phyloP scores from a whole-genome alignment of 2,329 filamentous ascomycete genomes.

The Lasiodiplodia sp. region DNA sequence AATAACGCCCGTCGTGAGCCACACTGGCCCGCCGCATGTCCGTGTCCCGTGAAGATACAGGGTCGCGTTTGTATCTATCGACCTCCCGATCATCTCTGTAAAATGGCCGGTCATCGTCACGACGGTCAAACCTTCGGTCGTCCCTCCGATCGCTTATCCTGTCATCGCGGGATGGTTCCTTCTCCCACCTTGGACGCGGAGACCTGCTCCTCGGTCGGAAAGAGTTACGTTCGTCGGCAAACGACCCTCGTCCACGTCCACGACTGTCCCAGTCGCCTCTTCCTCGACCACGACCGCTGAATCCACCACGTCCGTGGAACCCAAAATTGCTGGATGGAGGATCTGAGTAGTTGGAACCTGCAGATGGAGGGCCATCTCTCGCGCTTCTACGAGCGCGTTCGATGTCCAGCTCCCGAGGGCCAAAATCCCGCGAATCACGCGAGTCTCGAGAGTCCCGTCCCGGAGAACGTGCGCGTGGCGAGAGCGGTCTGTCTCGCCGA shows the following conservation, averaged over 20 bases:
- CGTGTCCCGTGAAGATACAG: constrained; percentile 30
- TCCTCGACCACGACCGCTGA: constrained; percentile 53
- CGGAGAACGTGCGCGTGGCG: constrained; percentile 70
- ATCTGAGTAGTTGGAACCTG: constrained; percentile 75
- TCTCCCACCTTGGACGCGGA: constrained; percentile 66
- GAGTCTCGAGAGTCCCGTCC: constrained; percentile 65
- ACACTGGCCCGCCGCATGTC: constrained; percentile 30
- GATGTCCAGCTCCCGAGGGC: constrained; percentile 69
- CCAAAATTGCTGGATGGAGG: constrained; percentile 60
- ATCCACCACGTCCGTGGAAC: constrained; percentile 57
- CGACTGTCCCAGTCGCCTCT: constrained; percentile 60
- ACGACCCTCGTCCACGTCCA: constrained; percentile 58
- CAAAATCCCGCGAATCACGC: constrained; percentile 67
- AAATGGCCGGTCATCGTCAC: constrained; percentile 49
- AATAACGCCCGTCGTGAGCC: constrained; percentile 26
- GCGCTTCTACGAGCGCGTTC: constrained; percentile 73
- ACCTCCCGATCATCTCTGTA: constrained; percentile 49
- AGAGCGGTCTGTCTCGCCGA: constrained; percentile 67
- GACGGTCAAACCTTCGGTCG: constrained; percentile 53
- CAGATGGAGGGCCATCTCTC: constrained; percentile 75
- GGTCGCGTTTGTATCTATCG: constrained; percentile 50
- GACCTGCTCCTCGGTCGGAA: constrained; percentile 71
- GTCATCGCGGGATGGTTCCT: constrained; percentile 48
- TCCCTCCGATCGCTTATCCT: constrained; percentile 49
- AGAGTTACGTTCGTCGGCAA: constrained; percentile 58